A percentile compares a stretch with the other conserved stretches of the same genome.
Conservation (phyloP, 2,329 filamentous ascomycete species). For the Neonectria neomacrospora region DNA sequence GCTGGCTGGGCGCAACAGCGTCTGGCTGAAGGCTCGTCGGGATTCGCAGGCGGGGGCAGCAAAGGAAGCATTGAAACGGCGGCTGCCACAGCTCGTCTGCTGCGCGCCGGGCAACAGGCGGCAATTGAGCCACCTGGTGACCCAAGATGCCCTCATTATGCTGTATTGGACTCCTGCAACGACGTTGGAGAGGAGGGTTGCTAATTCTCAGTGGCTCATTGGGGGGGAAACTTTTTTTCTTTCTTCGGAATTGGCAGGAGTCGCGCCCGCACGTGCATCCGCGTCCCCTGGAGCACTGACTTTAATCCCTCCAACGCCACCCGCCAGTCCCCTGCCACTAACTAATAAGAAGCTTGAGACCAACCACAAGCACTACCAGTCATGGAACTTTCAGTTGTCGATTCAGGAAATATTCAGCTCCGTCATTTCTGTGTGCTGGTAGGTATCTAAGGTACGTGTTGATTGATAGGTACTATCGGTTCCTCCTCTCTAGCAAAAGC, state of each 20-base stretch:
- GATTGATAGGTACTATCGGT: not conserved
- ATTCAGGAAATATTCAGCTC: not conserved
- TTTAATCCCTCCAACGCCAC: slow-evolving; percentile 7
- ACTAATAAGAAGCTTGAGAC: not conserved
- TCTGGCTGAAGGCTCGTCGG: slow-evolving; percentile 50
- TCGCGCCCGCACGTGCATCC: slow-evolving; percentile 38
- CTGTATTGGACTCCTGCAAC: slow-evolving; percentile 36
- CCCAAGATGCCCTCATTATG: slow-evolving; percentile 54
- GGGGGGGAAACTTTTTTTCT: slow-evolving; percentile 46
- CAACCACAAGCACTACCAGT: not conserved
- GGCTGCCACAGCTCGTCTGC: slow-evolving; percentile 42
- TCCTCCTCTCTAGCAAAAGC: slow-evolving; percentile 2
- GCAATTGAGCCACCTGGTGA: slow-evolving; percentile 55
- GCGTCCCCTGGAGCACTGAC: slow-evolving; percentile 10
- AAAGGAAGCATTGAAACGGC: slow-evolving; percentile 44
- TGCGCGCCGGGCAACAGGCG: slow-evolving; percentile 49
- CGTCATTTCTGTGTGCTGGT: not conserved
- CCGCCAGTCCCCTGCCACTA: not conserved
- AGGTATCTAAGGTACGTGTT: not conserved
- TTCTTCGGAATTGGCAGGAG: slow-evolving; percentile 41
- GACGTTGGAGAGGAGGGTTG: slow-evolving; percentile 42
- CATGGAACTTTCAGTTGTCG: not conserved
- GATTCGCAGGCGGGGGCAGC: slow-evolving; percentile 38
- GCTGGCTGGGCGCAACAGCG: slow-evolving; percentile 41
- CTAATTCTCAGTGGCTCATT: slow-evolving; percentile 41